Base-by-base conservation (phyloP, 768 basidiomycete species). In the Suillus lakei region DNA sequence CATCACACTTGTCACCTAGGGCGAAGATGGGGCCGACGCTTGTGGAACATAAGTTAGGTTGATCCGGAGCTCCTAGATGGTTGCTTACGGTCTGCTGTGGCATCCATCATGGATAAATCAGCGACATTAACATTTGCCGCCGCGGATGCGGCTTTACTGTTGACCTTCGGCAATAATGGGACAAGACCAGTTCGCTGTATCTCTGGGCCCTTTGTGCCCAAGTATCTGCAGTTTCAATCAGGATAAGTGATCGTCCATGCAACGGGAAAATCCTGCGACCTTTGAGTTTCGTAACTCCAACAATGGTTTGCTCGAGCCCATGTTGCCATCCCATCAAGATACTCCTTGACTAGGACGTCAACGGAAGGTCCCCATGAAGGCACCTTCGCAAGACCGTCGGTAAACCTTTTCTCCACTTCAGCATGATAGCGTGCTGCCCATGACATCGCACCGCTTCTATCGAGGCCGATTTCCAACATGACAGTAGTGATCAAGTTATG, bases 401-500 rank as follows among this genome's bases (percentile, higher is more conserved):
- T 59, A 67, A 75, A 78, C 34, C 63, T 59, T 13, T 41, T 51
- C 32, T 65, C 60, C 5, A 70, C 41, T 9, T 64, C 54, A 1
- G 63, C 30, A 60, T 74, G 69, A 50, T 61, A 68, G 26, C 30
- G 18, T 16, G 66, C 66, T 30, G 66, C 68, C 72, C 73, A 76
- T 10, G 70, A 62, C 44, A 80, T 71, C 8, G 79, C 78, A 16
- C 61, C 75, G 7, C 75, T 63, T n/a, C 81, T 63, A 39, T 68
- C 61, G n/a, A 75, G 54, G 13, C 67, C 56, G 1, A 71, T 46
- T 55, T 77, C 68, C 30, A 65, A 62, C 79, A 81, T 81, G 36
- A 76, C 66, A 18, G 74, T 67, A 3, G 76, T 78, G 12, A 82
- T 64, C 26, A 76, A 60, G 66, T 82, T 81, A 65, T 79, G 76